phyloP scores from a whole-genome alignment of 257 asterid genomes.

The Solanum pinnatisectum region DNA sequence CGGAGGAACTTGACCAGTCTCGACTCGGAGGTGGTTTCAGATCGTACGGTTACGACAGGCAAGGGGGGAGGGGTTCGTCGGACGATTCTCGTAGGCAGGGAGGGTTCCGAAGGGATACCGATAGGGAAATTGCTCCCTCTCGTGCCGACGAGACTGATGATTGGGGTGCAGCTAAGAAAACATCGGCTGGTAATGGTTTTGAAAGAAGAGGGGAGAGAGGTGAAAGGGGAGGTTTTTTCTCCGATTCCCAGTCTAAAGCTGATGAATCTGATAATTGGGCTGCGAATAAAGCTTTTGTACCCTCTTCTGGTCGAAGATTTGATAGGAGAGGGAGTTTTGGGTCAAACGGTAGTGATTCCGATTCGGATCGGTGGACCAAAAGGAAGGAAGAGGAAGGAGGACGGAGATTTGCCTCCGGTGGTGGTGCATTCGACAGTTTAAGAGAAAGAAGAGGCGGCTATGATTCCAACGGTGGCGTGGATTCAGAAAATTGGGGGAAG shows the following conservation, averaged over 20 bases:
- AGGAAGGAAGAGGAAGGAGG: constrained; percentile 62
- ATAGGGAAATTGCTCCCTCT: constrained; percentile 45
- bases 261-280: constrained; percentile 89
- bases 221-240: constrained; percentile 67
- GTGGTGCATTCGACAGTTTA: constrained; percentile 11
- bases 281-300: constrained; percentile 57
- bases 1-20: constrained; percentile 68
- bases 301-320: constrained; percentile 48
- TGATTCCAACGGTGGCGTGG: neutral
- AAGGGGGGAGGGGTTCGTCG: constrained; percentile 28
- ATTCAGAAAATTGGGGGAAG: constrained; percentile 16
- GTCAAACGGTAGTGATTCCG: constrained; percentile 49
- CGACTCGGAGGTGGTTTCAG: constrained; percentile 72
- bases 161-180: constrained; percentile 73
- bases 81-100: constrained; percentile 73
- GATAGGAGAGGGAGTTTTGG: constrained; percentile 67
- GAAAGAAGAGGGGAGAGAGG: constrained; percentile 71
- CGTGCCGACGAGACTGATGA: constrained; percentile 88
- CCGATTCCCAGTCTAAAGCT: constrained; percentile 79
- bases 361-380: constrained; percentile 63
- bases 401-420: neutral
- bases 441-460: constrained; percentile 4
- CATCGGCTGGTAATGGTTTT: constrained; percentile 30
- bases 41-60: constrained; percentile 41
- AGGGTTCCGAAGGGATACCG: constrained; percentile 47